Base-by-base conservation (phyloP, 805 yeast species). In the Danielia oregonensis region DNA sequence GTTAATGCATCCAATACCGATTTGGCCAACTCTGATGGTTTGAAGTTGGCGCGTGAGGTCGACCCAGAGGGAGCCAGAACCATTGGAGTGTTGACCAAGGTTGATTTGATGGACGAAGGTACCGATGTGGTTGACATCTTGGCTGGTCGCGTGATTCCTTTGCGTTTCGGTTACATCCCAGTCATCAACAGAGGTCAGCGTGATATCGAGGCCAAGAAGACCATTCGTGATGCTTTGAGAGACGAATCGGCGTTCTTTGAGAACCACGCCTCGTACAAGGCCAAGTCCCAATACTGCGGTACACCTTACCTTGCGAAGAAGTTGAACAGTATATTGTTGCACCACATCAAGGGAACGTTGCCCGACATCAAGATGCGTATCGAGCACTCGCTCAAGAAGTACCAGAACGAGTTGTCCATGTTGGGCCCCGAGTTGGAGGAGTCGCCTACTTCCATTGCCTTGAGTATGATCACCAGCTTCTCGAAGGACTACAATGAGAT, bases 51-150 rank as follows among this genome's bases (percentile, higher is more conserved):
- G 1, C 78, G 97, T 53, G 97, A 93, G 60, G 97, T 93, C 32
- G 98, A 93, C 55, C 97, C 97, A 2, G 95, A 86, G 59, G 98
- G 98, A 30, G 63, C 80, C 28, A 78, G 98, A 68, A 93, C 98
- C 18, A 85, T 93, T 51, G 98, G 98, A 60, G 98, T 93, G 23
- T 74, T 93, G 49, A 93, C 97, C 13, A 93, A 93, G 62, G 83
- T 93, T 36, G 98, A 93, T 63, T 74, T 93, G 48, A 93, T 93
- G 98, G 98, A 93, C 59, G 82, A 86, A 51, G 98, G 98, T 37
- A 93, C 98, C 4, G 96, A 93, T 65, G 97, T 93, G 27, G 78
- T 88, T 50, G 98, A 93, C 58, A 89, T 93, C 51, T 71, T 93
- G 43, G 91, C 97, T 11, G 96, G 97, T 33, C 75, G 96, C 59